Conservation (phyloP, 1,139 yeast genomes). For the Diutina neorugosa region DNA sequence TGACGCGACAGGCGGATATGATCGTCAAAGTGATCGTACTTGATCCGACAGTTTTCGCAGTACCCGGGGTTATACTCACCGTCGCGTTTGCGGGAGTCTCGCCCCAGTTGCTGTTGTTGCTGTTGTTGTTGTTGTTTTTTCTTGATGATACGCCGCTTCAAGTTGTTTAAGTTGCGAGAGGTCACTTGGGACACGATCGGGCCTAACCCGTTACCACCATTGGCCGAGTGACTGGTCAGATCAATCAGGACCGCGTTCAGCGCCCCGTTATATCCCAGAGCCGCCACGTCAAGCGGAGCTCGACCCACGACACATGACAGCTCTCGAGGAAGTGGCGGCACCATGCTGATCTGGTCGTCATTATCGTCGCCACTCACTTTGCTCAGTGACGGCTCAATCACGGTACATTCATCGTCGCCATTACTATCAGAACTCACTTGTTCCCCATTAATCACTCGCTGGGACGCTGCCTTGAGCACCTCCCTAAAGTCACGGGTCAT, state of each 20-base stretch:
- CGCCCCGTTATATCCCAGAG: conserved; percentile 69
- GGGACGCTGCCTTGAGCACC: not conserved
- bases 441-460: not conserved
- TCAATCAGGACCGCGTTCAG: conserved; percentile 34
- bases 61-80: conserved; percentile 47
- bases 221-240: conserved; percentile 24
- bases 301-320: not conserved
- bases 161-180: conserved; percentile 50
- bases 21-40: conserved; percentile 68
- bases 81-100: conserved; percentile 11
- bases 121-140: conserved; percentile 21
- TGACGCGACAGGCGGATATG: conserved; percentile 68
- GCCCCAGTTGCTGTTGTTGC: conserved; percentile 6
- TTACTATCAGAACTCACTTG: conserved; percentile 10
- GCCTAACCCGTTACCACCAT: conserved; percentile 56
- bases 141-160: conserved; percentile 40
- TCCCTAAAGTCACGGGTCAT: conserved; percentile 29
- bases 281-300: conserved; percentile 43
- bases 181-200: conserved; percentile 57
- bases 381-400: not conserved
- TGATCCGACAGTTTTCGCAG: conserved; percentile 89
- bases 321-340: not conserved
- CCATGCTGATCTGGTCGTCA: not conserved
- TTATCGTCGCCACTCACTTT: not conserved
- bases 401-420: conserved; percentile 6